Evolutionary conservation across 2,329 filamentous ascomycete species (phyloP).

Genomic region (Emergomyces orientalis): DNA sequence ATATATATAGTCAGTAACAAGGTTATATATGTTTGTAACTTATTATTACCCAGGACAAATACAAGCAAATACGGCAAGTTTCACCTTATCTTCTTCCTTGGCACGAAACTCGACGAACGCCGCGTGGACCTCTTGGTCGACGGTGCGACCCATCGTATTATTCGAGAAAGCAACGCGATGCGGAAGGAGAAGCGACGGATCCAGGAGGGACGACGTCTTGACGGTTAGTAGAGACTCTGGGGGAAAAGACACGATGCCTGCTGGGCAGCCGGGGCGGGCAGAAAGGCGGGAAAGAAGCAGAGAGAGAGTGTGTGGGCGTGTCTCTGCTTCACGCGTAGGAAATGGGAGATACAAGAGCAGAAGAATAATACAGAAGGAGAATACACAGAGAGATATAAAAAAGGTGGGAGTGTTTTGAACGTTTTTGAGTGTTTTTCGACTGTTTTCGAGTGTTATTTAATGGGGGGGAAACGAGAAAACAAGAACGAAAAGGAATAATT

Average conservation of each 20-base stretch:
- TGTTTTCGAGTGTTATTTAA: background rate
- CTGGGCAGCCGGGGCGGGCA: background rate
- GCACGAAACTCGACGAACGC: conserved; percentile 46
- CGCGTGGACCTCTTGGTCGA: conserved; percentile 45
- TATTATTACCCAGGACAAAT: conserved; percentile 27
- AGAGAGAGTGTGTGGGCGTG: background rate
- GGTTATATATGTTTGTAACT: conserved; percentile 23
- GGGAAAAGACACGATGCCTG: conserved; percentile 15
- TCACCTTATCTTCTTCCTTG: conserved; percentile 44
- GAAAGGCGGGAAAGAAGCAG: background rate
- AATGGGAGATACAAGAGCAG: background rate
- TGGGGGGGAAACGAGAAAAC: background rate
- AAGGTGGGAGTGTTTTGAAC: background rate
- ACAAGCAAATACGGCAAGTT: conserved; percentile 26
- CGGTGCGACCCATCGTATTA: conserved; percentile 40
- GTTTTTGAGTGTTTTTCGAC: background rate
- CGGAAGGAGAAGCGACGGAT: conserved; percentile 17
- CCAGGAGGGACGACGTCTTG: conserved; percentile 17
- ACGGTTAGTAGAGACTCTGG: conserved; percentile 7
- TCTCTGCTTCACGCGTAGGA: background rate
- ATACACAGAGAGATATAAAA: background rate
- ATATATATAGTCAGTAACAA: conserved; percentile 27
- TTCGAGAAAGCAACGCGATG: conserved; percentile 13
- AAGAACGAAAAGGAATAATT: background rate
- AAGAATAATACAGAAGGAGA: background rate